Conservation (phyloP, 139 green algal genomes). For the Nannochloris sp. region DNA sequence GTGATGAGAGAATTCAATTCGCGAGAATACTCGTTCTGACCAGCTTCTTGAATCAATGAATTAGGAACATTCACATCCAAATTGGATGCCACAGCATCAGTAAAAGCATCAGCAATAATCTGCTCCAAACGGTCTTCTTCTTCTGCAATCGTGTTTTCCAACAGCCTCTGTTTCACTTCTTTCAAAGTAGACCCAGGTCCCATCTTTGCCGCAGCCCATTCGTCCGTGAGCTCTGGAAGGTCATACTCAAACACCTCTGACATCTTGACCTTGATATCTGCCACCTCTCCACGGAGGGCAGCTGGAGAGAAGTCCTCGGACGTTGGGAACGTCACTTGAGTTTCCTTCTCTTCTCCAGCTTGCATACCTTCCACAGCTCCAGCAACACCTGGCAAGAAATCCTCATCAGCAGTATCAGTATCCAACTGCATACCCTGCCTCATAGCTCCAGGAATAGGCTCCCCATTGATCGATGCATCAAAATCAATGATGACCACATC, state of each 20-base stretch:
- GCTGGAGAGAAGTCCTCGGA: constrained; percentile 15
- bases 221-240: constrained; percentile 35
- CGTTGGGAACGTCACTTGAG: constrained; percentile 23
- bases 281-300: constrained; percentile 20
- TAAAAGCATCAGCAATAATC: constrained; percentile 23
- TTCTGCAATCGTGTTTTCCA: constrained; percentile 3
- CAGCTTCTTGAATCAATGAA: constrained; percentile 29
- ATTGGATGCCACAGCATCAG: constrained; percentile 19
- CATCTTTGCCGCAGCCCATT: constrained; percentile 15
- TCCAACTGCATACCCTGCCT: constrained; percentile 35
- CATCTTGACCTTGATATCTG: constrained; percentile 24
- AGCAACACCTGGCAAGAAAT: constrained; percentile 29
- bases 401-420: constrained; percentile 31
- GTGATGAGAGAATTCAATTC: constrained; percentile 22
- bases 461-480: constrained; percentile 7
- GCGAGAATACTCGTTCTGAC: constrained; percentile 32
- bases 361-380: constrained; percentile 25
- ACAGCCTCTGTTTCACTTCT: constrained; percentile 12
- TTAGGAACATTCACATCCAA: constrained; percentile 34
- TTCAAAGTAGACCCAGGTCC: constrained; percentile 2
- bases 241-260: constrained; percentile 43
- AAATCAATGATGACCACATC: constrained; percentile 41
- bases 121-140: constrained; percentile 14
- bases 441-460: constrained; percentile 16
- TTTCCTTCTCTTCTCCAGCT: constrained; percentile 23